Base-by-base conservation (phyloP, 2,329 filamentous ascomycete species). In the Venturia asperata region DNA sequence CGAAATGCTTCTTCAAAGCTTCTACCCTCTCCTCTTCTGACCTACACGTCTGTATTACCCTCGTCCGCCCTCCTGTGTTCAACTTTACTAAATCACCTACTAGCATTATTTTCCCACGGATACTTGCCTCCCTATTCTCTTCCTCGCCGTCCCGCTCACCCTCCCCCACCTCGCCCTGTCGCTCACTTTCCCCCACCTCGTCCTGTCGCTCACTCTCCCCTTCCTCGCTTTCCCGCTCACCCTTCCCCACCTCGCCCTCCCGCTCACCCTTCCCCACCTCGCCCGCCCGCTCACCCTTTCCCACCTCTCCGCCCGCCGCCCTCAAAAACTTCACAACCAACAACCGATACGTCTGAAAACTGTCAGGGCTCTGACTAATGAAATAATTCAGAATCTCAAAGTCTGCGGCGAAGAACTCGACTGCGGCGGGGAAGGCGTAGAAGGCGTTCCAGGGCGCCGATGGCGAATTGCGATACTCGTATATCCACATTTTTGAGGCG, bases 381-480 rank as follows among this genome's bases (percentile, higher is more conserved):
- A 63, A 63, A 63, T 71, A 74, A 68, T 79, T 79, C 42, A 78
- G 72, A 4, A 77, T 70, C 47, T 75, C 71, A 56, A 77, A 78
- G 61, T 79, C 77, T 1, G 71, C 68, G 63, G 73, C 70, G 63
- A 77, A 72, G 21, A 75, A 78, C 67, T 79, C 75, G 13, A 30
- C 5, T 0, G 74, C 65, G 60, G 78, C 75, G 0, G 72, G 70
- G 69, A 80, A 80, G 15, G 72, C 72, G 65, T 79, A 80, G 65
- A 77, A 77, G 0, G 74, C 73, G 58, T 77, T 78, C 0, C 70
- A 85, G 78, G 9, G 83, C 83, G 69, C 86, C 83, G 24, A 83
- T 83, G 60, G 87, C 87, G 70, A 89, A 89, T 5, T 34, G 30
- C 30, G 30, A 6, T 34, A 34, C 30, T 34, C 30, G 30, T 34